These are phyloP conservation scores for Dactylellina sp. DNA, from an alignment of 2,329 filamentous ascomycete genomes.

Conservation along the genomic window DNA sequence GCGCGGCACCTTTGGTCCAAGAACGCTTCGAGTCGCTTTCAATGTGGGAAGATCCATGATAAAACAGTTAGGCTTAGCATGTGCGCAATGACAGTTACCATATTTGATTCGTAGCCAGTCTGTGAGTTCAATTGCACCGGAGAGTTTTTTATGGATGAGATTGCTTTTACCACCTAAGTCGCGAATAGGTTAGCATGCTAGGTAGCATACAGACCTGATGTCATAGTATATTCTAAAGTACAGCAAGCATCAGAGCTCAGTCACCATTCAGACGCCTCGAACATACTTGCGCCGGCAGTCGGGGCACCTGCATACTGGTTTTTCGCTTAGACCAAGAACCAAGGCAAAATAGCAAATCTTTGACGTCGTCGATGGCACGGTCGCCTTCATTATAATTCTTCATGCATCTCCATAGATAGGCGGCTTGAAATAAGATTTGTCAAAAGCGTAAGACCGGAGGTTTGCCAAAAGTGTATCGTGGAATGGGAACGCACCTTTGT, in stretches of 20 bases:
- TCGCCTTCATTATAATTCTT: neutral
- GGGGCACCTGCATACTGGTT: neutral
- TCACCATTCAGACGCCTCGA: neutral
- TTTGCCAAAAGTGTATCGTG: constrained; percentile 37
- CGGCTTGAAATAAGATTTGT: constrained; percentile 47
- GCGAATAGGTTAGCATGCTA: too few species aligned
- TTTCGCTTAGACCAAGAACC: neutral
- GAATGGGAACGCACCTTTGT: constrained; percentile 1
- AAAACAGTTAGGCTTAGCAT: too few species aligned
- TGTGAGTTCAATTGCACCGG: too few species aligned
- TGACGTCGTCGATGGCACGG: neutral
- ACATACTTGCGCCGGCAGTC: constrained; percentile 9
- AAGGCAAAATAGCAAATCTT: constrained; percentile 1
- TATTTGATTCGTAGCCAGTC: too few species aligned
- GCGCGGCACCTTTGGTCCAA: too few species aligned
- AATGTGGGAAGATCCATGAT: too few species aligned
- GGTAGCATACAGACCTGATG: neutral
- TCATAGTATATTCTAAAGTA: neutral
- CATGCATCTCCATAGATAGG: neutral
- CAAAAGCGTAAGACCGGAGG: constrained; percentile 2
- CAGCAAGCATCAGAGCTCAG: neutral
- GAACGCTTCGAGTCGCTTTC: too few species aligned
- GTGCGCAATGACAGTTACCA: too few species aligned
- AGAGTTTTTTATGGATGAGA: too few species aligned
- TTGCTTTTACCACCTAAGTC: too few species aligned